These are phyloP conservation scores for Globisporangium viniferum DNA, from an alignment of 352 stramenopile genomes.

Conservation along the genomic window DNA sequence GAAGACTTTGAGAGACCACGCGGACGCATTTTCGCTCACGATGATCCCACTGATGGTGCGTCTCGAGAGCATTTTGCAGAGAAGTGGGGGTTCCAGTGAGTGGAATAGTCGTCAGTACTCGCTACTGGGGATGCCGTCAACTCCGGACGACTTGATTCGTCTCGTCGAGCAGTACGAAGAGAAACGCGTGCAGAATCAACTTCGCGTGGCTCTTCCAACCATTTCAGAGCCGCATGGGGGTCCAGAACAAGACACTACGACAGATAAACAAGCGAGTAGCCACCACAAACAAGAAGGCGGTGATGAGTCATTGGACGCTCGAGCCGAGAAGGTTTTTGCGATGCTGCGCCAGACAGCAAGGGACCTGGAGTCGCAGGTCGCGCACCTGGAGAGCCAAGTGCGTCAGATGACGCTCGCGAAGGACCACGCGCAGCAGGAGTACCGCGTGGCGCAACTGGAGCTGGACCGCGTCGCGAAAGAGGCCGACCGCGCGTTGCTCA, in stretches of 20 bases:
- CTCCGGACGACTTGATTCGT: constrained; percentile 12
- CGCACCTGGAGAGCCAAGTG: constrained; percentile 26
- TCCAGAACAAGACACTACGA: not conserved
- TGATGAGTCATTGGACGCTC: constrained; percentile 15
- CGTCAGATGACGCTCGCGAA: constrained; percentile 19
- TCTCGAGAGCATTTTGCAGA: not conserved
- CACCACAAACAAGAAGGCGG: not conserved
- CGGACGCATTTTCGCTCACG: not conserved
- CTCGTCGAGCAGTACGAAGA: constrained; percentile 18
- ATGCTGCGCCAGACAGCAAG: constrained; percentile 24
- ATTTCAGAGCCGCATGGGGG: not conserved
- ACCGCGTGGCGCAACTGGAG: constrained; percentile 21
- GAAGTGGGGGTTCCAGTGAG: not conserved
- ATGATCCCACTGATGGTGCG: constrained; percentile 9
- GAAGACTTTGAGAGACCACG: not conserved
- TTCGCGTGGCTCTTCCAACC: constrained; percentile 2
- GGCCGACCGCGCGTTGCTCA: constrained; percentile 33
- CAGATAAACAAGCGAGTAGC: not conserved
- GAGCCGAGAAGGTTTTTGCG: constrained; percentile 27
- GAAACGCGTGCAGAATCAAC: not conserved
- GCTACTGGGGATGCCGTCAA: constrained; percentile 11
- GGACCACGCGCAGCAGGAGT: constrained; percentile 25
- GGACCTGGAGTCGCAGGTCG: constrained; percentile 27
- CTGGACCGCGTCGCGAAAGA: constrained; percentile 28
- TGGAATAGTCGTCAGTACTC: not conserved